Evolutionary conservation across 805 yeast genomes (phyloP).

Genomic region (Sugiyamaella floridensis): DNA sequence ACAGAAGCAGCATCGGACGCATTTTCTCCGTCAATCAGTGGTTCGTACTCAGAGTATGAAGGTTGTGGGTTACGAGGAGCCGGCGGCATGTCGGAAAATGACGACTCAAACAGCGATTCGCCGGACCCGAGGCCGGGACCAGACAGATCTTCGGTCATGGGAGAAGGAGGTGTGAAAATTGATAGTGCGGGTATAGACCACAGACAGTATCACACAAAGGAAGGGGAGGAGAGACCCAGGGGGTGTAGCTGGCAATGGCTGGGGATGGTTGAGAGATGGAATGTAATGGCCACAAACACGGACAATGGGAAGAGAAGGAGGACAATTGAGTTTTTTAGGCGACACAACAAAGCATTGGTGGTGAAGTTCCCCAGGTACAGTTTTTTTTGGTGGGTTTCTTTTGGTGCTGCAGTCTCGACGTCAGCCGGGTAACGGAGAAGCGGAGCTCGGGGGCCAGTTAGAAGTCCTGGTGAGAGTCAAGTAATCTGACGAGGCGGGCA

Average conservation of each 20-base stretch:
- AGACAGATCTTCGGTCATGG: not conserved
- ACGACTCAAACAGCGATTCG: constrained; percentile 9
- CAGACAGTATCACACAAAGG: not conserved
- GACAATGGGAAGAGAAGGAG: not conserved
- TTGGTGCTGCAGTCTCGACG: not conserved
- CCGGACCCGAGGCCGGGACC: not conserved
- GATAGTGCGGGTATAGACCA: not conserved
- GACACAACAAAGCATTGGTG: not conserved
- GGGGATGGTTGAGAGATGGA: not conserved
- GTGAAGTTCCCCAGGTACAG: not conserved
- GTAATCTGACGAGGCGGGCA: too few species aligned
- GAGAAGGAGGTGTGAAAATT: not conserved
- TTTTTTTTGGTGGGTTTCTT: not conserved
- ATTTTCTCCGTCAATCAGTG: not conserved
- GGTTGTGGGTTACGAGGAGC: not conserved
- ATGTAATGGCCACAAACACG: not conserved
- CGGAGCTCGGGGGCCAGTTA: too few species aligned
- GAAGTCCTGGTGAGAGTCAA: too few species aligned
- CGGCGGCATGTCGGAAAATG: constrained; percentile 4
- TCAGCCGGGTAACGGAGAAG: not conserved
- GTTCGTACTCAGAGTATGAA: not conserved
- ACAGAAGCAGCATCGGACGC: constrained; percentile 1
- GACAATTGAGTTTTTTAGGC: not conserved
- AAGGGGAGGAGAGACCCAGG: not conserved
- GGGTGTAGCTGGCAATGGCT: too few species aligned